phyloP scores from a whole-genome alignment of 352 stramenopile genomes.

The Phytophthora constricta region DNA sequence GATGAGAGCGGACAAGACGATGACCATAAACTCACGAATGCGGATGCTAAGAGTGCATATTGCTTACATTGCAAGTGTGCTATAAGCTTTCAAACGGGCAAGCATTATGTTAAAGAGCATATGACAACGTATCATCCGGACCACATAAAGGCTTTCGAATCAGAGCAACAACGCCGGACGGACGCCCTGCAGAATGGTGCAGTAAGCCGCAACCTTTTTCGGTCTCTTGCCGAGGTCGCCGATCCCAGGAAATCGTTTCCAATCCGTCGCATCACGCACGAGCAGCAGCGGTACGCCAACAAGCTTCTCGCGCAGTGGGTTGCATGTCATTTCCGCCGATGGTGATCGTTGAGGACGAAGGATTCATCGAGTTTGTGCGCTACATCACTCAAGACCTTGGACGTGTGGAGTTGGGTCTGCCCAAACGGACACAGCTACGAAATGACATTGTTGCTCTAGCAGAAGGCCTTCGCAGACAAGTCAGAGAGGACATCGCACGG shows the following conservation, averaged over 20 bases:
- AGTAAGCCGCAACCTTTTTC: too few relatives aligned
- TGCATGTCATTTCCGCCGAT: constrained; percentile 17
- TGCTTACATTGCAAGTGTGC: too few relatives aligned
- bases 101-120: too few relatives aligned
- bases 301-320: constrained; percentile 10
- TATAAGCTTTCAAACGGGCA: too few relatives aligned
- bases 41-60: too few relatives aligned
- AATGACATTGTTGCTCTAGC: constrained; percentile 10
- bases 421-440: constrained; percentile 10
- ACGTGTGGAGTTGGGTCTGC: not conserved
- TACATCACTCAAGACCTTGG: constrained; percentile 18
- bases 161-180: too few relatives aligned
- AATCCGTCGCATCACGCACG: not conserved
- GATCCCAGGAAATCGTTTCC: not conserved
- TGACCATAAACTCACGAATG: too few relatives aligned
- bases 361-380: constrained; percentile 12
- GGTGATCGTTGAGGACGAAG: constrained; percentile 16
- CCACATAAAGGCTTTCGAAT: too few relatives aligned
- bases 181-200: too few relatives aligned
- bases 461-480: not conserved
- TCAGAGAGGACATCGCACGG: constrained; percentile 1
- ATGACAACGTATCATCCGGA: too few relatives aligned
- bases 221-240: too few relatives aligned
- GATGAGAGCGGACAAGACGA: too few relatives aligned
- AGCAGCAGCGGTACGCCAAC: constrained; percentile 6